Evolutionary conservation across 2,329 filamentous ascomycete genomes (phyloP).

Genomic region (Cadophora gregata): DNA sequence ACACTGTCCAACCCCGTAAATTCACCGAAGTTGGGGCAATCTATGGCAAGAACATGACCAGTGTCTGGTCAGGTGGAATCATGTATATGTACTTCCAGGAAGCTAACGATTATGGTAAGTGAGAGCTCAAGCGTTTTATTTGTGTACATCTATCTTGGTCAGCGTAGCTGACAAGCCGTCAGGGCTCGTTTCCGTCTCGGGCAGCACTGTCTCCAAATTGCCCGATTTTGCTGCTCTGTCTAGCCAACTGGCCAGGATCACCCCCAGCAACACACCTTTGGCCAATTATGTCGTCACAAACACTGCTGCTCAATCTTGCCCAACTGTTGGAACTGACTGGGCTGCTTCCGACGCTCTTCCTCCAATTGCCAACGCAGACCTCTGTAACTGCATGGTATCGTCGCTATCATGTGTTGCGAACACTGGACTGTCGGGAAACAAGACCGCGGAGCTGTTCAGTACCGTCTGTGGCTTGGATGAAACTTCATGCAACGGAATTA

Average conservation of each 20-base stretch:
- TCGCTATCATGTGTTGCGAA: conserved; percentile 74
- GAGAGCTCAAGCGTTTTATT: background rate
- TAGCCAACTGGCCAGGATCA: conserved; percentile 70
- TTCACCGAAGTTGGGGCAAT: conserved; percentile 88
- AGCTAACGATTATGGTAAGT: conserved; percentile 80
- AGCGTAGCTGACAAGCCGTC: conserved; percentile 41
- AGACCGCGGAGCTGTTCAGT: conserved; percentile 73
- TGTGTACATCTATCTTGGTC: background rate
- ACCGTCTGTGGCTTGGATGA: conserved; percentile 69
- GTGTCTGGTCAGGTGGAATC: conserved; percentile 92
- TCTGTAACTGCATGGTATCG: conserved; percentile 87
- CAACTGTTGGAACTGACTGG: conserved; percentile 70
- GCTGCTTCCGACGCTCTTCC: conserved; percentile 74
- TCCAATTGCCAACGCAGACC: conserved; percentile 76
- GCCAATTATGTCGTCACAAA: conserved; percentile 76
- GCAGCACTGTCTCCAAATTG: conserved; percentile 67
- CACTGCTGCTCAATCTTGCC: conserved; percentile 73
- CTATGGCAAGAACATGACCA: conserved; percentile 80
- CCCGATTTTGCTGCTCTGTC: conserved; percentile 78
- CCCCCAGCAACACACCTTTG: conserved; percentile 69
- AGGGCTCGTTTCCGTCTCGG: conserved; percentile 70
- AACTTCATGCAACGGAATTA: conserved; percentile 70
- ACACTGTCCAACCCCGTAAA: conserved; percentile 68
- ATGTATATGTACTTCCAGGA: conserved; percentile 99
- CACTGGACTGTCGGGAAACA: conserved; percentile 58